Evolutionary conservation across 2,329 filamentous ascomycete genomes (phyloP).

Genomic region (Nigrospora oryzae): DNA sequence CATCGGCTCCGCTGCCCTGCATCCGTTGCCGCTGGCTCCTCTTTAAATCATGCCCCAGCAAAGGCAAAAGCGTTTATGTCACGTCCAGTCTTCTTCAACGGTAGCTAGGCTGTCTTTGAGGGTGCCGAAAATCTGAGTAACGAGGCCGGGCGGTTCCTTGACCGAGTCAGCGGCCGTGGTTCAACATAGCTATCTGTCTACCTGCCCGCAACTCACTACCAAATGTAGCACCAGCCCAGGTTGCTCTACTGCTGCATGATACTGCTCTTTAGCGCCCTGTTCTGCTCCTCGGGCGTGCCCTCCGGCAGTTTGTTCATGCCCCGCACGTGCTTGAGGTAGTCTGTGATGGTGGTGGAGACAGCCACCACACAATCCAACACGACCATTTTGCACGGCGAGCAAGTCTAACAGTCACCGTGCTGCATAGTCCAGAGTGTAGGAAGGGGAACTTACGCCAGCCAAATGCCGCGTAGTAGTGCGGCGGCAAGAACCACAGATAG

Average conservation of each 20-base stretch:
- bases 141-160: too few relatives aligned
- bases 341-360: constrained; percentile 11
- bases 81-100: too few relatives aligned
- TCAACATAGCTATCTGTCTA: too few relatives aligned
- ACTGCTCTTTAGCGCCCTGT: constrained; percentile 12
- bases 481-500: constrained; percentile 17
- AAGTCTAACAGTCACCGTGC: neutral
- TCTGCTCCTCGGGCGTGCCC: constrained; percentile 10
- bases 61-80: too few relatives aligned
- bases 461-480: constrained; percentile 16
- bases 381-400: constrained; percentile 4
- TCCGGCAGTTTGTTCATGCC: constrained; percentile 10
- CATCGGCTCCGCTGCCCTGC: too few relatives aligned
- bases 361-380: constrained; percentile 10
- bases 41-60: too few relatives aligned
- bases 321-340: constrained; percentile 11
- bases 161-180: too few relatives aligned
- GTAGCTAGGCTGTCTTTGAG: too few relatives aligned
- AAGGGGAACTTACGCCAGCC: constrained; percentile 1
- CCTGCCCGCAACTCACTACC: neutral
- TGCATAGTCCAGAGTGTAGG: constrained; percentile 8
- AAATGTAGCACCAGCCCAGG: constrained; percentile 14
- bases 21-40: too few relatives aligned
- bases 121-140: too few relatives aligned
- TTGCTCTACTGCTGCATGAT: constrained; percentile 15